Base-by-base conservation (phyloP, 2,329 filamentous ascomycete species). In the Colletotrichum theobromicola region DNA sequence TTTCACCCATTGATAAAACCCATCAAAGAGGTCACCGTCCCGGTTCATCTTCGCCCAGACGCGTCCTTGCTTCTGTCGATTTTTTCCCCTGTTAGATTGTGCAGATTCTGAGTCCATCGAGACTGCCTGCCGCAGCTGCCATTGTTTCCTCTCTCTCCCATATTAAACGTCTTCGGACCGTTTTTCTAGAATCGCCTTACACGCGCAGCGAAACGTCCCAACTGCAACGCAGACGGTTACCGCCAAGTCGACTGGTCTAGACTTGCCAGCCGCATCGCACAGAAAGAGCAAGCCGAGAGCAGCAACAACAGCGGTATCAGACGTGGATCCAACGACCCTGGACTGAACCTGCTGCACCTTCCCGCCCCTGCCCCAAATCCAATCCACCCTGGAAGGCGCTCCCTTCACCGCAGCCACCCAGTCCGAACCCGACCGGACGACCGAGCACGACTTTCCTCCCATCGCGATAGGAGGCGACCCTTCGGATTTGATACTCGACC, bases 41-140 rank as follows among this genome's bases (percentile, higher is more conserved):
- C 66, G 66, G 53, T 42, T 68, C 35, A 35, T 68, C n/a, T 42
- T 68, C 66, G 66, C 66, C 66, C 21, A 68, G 66, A 35, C 32
- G 16, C n/a, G 28, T 46, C 35, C 32, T 32, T 26, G 66, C 12
- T 50, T 68, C 18, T 46, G 26, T 68, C 16, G 7, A 7, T 30
- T 53, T 60, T 50, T 68, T 26, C 34, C 24, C n/a, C n/a, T n/a
- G n/a, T 55, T 3, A 50, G 34, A 50, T 34, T 61, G 9, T 3
- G 18, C 66, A 46, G 50, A 57, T 42, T 58, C 13, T 26, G 64
- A 37, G 32, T 42, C 34, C 18, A 15, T n/a, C n/a, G 2, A 50
- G 10, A 50, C 42, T 50, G 10, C 42, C n/a, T 50, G 42, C 30
- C 24, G n/a, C 21, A 4, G 4, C 8, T 32, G 35, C 7, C 12